These are phyloP conservation scores for Thuja plicata DNA, from an alignment of 83 land plant species.

Conservation along the genomic window DNA sequence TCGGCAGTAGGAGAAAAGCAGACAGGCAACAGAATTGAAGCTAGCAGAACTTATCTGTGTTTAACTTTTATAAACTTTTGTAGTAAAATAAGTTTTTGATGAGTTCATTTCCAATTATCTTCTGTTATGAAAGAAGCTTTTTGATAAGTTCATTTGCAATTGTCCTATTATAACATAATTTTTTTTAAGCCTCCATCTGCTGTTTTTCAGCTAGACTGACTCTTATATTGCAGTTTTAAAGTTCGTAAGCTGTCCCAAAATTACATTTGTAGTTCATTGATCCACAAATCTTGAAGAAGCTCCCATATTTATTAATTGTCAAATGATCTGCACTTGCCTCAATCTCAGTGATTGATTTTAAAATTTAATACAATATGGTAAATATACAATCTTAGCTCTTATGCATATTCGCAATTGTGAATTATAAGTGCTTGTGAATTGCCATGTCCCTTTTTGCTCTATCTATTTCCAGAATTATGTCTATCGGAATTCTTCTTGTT, in stretches of 20 bases:
- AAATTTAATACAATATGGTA: not conserved
- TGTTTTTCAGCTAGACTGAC: not conserved
- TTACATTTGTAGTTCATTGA: too few species aligned
- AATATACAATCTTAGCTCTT: not conserved
- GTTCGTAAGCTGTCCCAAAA: not conserved
- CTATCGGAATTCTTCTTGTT: not conserved
- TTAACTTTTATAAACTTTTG: too few species aligned
- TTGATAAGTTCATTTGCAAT: not conserved
- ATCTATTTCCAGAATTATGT: not conserved
- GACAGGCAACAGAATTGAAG: too few species aligned
- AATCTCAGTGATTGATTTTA: not conserved
- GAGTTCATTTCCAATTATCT: not conserved
- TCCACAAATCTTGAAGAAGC: not conserved
- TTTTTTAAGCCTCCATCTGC: not conserved
- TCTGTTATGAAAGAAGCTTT: not conserved
- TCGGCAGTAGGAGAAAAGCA: too few species aligned
- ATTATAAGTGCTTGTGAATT: not conserved
- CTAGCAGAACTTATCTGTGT: not conserved
- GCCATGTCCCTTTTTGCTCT: not conserved
- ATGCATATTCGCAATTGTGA: not conserved
- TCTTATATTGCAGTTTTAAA: not conserved
- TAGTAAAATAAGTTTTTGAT: too few species aligned
- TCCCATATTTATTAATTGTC: not conserved
- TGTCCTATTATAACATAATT: not conserved
- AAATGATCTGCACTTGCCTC: too few species aligned